Base-by-base conservation (phyloP, 2,329 filamentous ascomycete genomes). In the Botryotinia calthae region DNA sequence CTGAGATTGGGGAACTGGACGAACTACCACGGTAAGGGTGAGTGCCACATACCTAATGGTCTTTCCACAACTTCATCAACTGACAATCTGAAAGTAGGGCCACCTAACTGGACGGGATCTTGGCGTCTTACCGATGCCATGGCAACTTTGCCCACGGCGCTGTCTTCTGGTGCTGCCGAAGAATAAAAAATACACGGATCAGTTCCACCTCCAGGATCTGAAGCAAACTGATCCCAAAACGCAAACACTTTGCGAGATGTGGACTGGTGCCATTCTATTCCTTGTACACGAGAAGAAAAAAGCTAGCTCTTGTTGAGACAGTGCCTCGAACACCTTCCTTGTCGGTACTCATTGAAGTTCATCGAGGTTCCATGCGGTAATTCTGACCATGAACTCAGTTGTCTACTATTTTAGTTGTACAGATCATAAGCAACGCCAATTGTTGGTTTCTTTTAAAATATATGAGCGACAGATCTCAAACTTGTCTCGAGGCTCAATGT, bases 141-240 rank as follows among this genome's bases (percentile, higher is more conserved):
- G n/a, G 48, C 12, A 54, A 5, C 7, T 25, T 54, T 54, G 5
- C 5, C 46, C 5, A n/a, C 5, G 48, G 2, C 48, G 12, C 48
- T 7, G 12, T 16, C 48, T 16, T 54, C 12, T 7, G 25, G 25
- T 2, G 25, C 2, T 54, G 25, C 25, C 48, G 48, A n/a, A 54
- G 0, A 54, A n/a, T 6, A 12, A 7, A 8, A 7, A n/a, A 16
- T 3, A n/a, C 48, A n/a, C 2, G 14, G 2, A 54, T n/a, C 25
- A 7, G 25, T n/a, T n/a, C 25, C 25, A 16, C 25, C 2, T 0
- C 12, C 25, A n/a, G 48, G 0, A 0, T n/a, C n/a, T n/a, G 2
- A 16, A 54, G 2, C 48, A 16, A n/a, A 25, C 10, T 16, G 48
- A 8, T n/a, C 0, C 1, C 7, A 0, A 54, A 54, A 54, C 5